Base-by-base conservation (phyloP, 108 stramenopile genomes). In the Cyclotella choctawhatcheeana region DNA sequence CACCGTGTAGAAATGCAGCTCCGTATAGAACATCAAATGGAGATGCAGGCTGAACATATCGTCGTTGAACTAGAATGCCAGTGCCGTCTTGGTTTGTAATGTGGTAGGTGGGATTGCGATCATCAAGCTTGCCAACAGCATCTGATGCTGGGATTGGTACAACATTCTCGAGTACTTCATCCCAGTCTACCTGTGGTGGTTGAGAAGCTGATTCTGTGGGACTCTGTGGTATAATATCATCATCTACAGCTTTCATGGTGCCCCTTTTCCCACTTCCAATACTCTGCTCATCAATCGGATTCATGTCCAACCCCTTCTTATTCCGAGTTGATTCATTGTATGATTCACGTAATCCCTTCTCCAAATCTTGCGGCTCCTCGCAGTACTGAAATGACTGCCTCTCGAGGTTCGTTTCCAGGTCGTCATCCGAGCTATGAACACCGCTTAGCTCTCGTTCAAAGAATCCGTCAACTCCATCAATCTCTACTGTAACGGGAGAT, bases 21-120 rank as follows among this genome's bases (percentile, higher is more conserved):
- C 71, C 71, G 34, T 72, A 72, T 14, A 72, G 40, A 7, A 72
- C 71, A 24, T 72, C 71, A 30, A 72, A 52, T 44, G 71, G 71
- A n/a, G 71, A 53, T 22, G 71, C 71, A 20, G 71, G 71, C 54
- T 72, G 71, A 18, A 72, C 64, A 31, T 74, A 74, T 29, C 73
- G 73, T 1, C 73, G 53, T 44, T 74, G 73, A 32, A 74, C 73
- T 22, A 74, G 27, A 13, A 74, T 26, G 0, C 43, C 55, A 13
- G 33, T 47, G 14, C 43, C 29, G 21, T 51, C 51, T 0, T 44
- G 29, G n/a, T 20, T 10, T 0, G 27, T 29, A 29, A 64, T 56
- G 22, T 58, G 54, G 25, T 74, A 74, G 44, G 64, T 64, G 18
- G 64, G n/a, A 25, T 74, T 44, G 37, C 37, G 33, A 26, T 65